Conservation (phyloP, 2,329 filamentous ascomycete genomes). For the Akanthomyces uredinophilus region DNA sequence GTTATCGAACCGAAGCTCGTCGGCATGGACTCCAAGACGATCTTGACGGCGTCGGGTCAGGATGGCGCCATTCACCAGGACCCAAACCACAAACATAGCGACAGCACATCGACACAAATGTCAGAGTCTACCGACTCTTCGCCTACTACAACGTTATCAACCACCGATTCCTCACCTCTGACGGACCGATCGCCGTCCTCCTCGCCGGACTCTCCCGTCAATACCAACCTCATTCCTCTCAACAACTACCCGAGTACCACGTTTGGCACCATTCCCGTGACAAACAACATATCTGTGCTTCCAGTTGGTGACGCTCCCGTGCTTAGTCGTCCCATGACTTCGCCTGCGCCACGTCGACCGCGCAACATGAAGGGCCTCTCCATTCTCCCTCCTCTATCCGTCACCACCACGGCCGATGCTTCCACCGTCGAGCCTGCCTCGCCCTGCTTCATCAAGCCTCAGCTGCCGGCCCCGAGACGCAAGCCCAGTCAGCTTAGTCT, state of each 20-base stretch:
- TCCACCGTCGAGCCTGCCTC: conserved; percentile 63
- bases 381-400: conserved; percentile 59
- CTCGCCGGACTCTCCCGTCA: conserved; percentile 83
- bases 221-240: conserved; percentile 65
- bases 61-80: conserved; percentile 39
- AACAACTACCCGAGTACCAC: conserved; percentile 61
- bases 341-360: conserved; percentile 64
- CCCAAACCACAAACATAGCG: conserved; percentile 62
- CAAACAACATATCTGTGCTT: conserved; percentile 31
- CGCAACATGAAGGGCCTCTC: conserved; percentile 82
- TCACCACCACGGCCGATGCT: conserved; percentile 41
- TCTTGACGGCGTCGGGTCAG: conserved; percentile 33
- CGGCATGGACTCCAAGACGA: conserved; percentile 38
- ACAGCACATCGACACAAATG: conserved; percentile 71
- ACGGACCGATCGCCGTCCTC: conserved; percentile 89
- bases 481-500: conserved; percentile 75
- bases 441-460: conserved; percentile 75
- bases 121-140: conserved; percentile 90
- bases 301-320: conserved; percentile 37
- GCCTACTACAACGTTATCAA: conserved; percentile 89
- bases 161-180: conserved; percentile 82
- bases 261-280: conserved; percentile 36
- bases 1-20: conserved; percentile 50
- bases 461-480: conserved; percentile 63
- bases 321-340: conserved; percentile 58